Evolutionary conservation across 805 yeast species (phyloP).

Genomic region (Hanseniaspora valbyensis): DNA sequence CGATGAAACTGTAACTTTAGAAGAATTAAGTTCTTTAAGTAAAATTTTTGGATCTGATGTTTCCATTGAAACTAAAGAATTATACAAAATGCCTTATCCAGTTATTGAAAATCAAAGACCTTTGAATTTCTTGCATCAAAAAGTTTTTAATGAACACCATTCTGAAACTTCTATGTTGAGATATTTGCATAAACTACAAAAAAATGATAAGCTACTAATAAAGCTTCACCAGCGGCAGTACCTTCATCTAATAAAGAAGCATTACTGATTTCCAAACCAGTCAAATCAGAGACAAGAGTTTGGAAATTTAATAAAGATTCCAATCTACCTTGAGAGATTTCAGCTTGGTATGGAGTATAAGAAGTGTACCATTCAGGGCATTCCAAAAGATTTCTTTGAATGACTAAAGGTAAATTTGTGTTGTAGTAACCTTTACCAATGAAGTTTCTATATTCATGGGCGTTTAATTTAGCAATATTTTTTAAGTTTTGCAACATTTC

Average conservation of each 20-base stretch:
- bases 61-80: conserved; percentile 19
- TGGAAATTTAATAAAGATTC: conserved; percentile 85
- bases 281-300: conserved; percentile 79
- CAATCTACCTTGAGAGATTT: conserved; percentile 90
- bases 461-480: conserved; percentile 64
- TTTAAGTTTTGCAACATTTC: conserved; percentile 63
- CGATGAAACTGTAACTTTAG: conserved; percentile 72
- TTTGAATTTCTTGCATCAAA: conserved; percentile 55
- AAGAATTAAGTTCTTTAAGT: conserved; percentile 49
- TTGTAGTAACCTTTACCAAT: conserved; percentile 95
- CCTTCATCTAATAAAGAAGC: conserved; percentile 94
- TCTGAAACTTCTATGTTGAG: conserved; percentile 92
- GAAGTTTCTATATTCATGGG: conserved; percentile 50
- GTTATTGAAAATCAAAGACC: conserved; percentile 35
- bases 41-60: conserved; percentile 45
- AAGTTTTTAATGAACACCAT: conserved; percentile 77
- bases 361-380: conserved; percentile 98
- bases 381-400: conserved; percentile 83
- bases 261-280: conserved; percentile 90
- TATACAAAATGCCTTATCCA: conserved; percentile 33
- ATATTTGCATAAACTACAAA: conserved; percentile 65
- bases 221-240: conserved; percentile 95
- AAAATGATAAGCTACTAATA: conserved; percentile 67
- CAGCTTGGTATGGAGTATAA: conserved; percentile 97
- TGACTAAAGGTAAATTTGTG: conserved; percentile 79